Evolutionary conservation across 306 rosid species (phyloP).

Genomic region (Castanopsis chinensis): DNA sequence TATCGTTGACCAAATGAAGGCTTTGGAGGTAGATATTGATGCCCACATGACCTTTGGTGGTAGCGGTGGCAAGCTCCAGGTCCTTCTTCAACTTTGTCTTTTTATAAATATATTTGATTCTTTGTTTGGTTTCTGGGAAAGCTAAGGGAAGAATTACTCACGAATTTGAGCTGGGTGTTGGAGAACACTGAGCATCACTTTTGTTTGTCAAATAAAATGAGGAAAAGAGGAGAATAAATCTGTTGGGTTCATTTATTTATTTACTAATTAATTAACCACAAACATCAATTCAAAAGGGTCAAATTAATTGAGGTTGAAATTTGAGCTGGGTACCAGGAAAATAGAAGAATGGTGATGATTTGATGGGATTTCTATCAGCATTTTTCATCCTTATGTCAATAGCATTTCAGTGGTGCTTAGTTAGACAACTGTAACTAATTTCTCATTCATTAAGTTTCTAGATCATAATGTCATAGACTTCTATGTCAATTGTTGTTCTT

Average conservation of each 20-base stretch:
- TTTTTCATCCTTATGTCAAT: not conserved
- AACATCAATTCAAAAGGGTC: not conserved
- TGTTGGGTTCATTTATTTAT: not conserved
- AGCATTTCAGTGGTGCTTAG: not conserved
- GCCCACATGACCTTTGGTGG: slow-evolving; percentile 79
- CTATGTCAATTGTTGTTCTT: not conserved
- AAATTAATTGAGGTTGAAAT: not conserved
- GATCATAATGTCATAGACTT: not conserved
- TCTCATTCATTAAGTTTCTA: not conserved
- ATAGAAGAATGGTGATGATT: not conserved
- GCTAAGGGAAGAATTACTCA: not conserved
- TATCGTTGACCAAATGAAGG: slow-evolving; percentile 63
- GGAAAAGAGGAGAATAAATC: not conserved
- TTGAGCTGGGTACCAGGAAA: not conserved
- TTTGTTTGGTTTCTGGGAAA: not conserved
- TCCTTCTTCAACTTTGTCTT: not conserved
- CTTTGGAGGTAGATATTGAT: slow-evolving; percentile 53
- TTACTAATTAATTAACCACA: not conserved
- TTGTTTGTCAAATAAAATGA: not conserved
- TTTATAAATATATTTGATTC: not conserved
- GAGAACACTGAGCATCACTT: not conserved
- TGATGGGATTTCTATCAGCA: not conserved
- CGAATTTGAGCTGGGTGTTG: not conserved
- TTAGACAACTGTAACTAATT: not conserved
- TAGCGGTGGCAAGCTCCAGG: slow-evolving; percentile 76